Percentiles rank a stretch among this genome's conserved stretches.
phyloP scores from a whole-genome alignment of 371 early-diverging fungal species.

The Batkoa obscura region DNA sequence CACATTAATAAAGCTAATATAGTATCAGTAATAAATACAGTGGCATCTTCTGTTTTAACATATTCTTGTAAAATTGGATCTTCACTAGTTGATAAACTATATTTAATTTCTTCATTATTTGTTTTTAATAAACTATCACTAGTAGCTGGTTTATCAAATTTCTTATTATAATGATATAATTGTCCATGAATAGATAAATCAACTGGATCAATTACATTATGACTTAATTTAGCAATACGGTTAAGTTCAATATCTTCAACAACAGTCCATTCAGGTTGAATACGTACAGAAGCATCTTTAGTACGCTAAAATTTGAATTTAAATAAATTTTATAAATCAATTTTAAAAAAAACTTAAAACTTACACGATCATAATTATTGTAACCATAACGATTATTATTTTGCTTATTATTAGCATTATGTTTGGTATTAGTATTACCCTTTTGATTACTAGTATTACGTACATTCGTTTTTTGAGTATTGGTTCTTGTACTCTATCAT shows the following conservation, averaged over 20 bases:
- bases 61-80: conserved; percentile 58
- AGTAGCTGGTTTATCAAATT: conserved; percentile 68
- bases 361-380: conserved; percentile 24
- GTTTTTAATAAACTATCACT: conserved; percentile 58
- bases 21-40: conserved; percentile 78
- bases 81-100: conserved; percentile 59
- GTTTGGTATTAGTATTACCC: conserved; percentile 24
- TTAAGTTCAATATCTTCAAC: conserved; percentile 87
- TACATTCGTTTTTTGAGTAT: conserved; percentile 7
- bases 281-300: conserved; percentile 72
- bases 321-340: conserved; percentile 13
- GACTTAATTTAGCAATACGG: conserved; percentile 66
- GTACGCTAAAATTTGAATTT: conserved; percentile 50
- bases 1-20: conserved; percentile 89
- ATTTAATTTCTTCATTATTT: conserved; percentile 43
- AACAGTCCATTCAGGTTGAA: conserved; percentile 79
- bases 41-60: conserved; percentile 37
- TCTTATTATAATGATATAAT: conserved; percentile 57
- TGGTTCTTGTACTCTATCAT: not conserved
- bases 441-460: not conserved
- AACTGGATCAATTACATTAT: conserved; percentile 46
- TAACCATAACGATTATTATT: conserved; percentile 22
- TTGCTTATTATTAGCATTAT: too few species aligned
- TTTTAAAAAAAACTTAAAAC: conserved; percentile 3
- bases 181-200: conserved; percentile 60